Percentiles rank a stretch among this genome's conserved stretches.
These are phyloP conservation scores for Phytophthora sp. DNA, from an alignment of 352 stramenopile genomes.

Conservation along the genomic window DNA sequence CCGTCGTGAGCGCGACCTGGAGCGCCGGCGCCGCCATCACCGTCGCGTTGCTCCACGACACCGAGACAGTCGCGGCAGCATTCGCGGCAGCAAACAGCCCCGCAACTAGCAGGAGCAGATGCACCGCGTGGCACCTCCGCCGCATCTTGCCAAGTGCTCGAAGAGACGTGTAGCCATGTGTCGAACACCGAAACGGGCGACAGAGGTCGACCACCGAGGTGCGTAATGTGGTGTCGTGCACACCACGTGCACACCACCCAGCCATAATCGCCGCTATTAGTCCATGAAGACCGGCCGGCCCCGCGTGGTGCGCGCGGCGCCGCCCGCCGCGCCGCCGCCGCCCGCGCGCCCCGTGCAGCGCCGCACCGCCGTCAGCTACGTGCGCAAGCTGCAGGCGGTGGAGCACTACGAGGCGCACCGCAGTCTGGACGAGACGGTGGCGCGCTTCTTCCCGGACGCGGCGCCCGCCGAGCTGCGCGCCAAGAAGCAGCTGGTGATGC, in stretches of 20 bases:
- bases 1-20: conserved; percentile 29
- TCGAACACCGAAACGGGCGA: conserved; percentile 1
- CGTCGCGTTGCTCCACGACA: conserved; percentile 38
- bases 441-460: conserved; percentile 21
- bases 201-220: background rate
- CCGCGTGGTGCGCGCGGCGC: conserved; percentile 10
- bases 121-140: background rate
- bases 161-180: conserved; percentile 16
- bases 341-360: conserved; percentile 1
- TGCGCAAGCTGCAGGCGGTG: conserved; percentile 27
- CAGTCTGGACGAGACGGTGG: conserved; percentile 22
- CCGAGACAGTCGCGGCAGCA: background rate
- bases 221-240: too few species aligned
- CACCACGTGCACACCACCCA: too few species aligned
- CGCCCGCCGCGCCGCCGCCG: background rate
- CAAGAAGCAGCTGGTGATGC: conserved; percentile 30
- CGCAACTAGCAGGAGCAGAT: conserved; percentile 7
- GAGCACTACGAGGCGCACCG: conserved; percentile 17
- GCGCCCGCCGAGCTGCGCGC: conserved; percentile 3
- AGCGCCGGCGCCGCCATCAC: conserved; percentile 23
- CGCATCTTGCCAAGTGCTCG: conserved; percentile 16
- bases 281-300: conserved; percentile 9
- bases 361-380: conserved; percentile 22
- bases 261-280: background rate
- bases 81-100: background rate